These are phyloP conservation scores for Mycena sp. DNA, from an alignment of 1,284 basidiomycete genomes.

Conservation along the genomic window DNA sequence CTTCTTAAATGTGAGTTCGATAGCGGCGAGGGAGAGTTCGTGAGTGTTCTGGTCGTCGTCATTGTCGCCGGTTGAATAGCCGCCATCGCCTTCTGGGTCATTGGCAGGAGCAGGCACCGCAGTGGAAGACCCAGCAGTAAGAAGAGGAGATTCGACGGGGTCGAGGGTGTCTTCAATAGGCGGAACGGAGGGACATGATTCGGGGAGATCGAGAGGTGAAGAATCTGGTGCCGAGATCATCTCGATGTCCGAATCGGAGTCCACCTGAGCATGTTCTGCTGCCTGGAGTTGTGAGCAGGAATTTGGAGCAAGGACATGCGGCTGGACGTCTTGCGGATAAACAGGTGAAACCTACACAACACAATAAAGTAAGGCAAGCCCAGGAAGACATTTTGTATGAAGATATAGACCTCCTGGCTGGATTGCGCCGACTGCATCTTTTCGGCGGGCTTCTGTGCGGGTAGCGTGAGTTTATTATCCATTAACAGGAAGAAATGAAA, in stretches of 20 bases:
- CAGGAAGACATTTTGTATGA: not conserved
- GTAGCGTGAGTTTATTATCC: not conserved
- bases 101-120: not conserved
- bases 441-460: not conserved
- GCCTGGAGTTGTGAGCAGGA: not conserved
- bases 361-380: not conserved
- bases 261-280: not conserved
- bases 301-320: not conserved
- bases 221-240: conserved; percentile 2
- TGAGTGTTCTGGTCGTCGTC: conserved; percentile 5
- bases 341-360: not conserved
- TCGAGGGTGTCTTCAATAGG: not conserved
- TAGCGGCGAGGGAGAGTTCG: conserved; percentile 4
- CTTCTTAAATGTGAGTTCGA: not conserved
- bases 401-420: conserved; percentile 7
- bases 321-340: not conserved
- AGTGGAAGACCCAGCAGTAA: not conserved
- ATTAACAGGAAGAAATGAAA: not conserved
- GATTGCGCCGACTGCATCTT: not conserved
- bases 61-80: conserved; percentile 10
- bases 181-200: not conserved
- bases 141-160: not conserved
- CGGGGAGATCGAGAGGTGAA: not conserved
- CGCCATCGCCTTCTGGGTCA: not conserved
- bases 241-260: conserved; percentile 11